phyloP scores from a whole-genome alignment of 345 rosid species.

The Lumnitzera littorea region DNA sequence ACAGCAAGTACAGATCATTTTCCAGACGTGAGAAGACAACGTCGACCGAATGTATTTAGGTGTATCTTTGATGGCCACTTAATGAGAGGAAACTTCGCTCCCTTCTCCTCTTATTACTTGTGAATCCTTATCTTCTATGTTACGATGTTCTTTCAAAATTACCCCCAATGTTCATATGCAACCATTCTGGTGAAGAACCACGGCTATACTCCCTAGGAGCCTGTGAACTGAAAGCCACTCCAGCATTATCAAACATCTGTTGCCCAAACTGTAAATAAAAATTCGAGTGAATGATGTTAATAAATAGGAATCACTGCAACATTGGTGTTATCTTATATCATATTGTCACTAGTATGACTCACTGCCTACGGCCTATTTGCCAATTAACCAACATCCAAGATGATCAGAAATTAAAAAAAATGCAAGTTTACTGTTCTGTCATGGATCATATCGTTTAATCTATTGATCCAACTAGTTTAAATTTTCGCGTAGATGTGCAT shows the following conservation, averaged over 20 bases:
- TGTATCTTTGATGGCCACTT: no score
- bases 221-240: conserved; percentile 56
- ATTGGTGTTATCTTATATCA: neutral
- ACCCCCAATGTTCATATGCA: conserved; percentile 82
- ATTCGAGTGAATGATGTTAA: neutral
- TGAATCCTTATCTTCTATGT: conserved; percentile 7
- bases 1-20: no score
- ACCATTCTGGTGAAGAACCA: conserved; percentile 76
- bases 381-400: no score
- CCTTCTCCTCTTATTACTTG: conserved; percentile 26
- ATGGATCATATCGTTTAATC: no score
- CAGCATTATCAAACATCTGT: conserved; percentile 47
- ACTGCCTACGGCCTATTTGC: no score
- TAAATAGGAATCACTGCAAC: neutral
- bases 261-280: conserved; percentile 52
- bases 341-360: neutral
- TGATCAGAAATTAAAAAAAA: no score
- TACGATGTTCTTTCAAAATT: conserved; percentile 56
- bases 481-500: no score
- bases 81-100: conserved; percentile 12
- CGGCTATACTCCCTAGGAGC: conserved; percentile 51
- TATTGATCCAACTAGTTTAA: no score
- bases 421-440: no score
- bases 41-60: no score
- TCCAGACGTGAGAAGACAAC: no score